A percentile compares a stretch with the other conserved stretches of the same genome.
Conservation (phyloP, 768 basidiomycete genomes). For the Hygrocybe coccinea region DNA sequence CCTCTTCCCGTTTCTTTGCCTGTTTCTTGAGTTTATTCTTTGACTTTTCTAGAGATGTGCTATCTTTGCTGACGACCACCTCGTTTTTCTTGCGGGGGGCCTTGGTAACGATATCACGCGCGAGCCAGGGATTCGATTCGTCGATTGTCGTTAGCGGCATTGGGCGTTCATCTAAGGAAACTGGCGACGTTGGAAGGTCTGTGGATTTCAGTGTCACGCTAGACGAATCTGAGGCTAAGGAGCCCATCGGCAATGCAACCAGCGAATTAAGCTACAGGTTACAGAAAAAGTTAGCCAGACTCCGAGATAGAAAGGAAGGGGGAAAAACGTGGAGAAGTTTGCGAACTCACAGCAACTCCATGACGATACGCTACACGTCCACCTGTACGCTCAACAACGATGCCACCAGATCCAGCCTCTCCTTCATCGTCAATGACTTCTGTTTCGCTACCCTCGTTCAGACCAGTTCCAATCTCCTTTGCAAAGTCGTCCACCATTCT, state of each 20-base stretch:
- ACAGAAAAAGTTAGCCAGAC: background rate
- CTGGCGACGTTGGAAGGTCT: constrained; percentile 40
- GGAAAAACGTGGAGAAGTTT: background rate
- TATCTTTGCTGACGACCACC: constrained; percentile 64
- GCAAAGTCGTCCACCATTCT: constrained; percentile 69
- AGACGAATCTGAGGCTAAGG: constrained; percentile 52
- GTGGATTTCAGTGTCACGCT: constrained; percentile 66
- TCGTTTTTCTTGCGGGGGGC: constrained; percentile 68
- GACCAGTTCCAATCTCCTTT: constrained; percentile 52
- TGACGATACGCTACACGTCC: constrained; percentile 65
- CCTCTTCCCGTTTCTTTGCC: constrained; percentile 50
- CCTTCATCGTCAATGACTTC: constrained; percentile 24
- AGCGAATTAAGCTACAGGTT: constrained; percentile 17
- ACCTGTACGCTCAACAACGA: constrained; percentile 53
- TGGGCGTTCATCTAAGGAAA: constrained; percentile 10
- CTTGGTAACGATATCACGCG: constrained; percentile 37
- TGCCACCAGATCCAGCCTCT: constrained; percentile 30
- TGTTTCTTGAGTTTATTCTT: constrained; percentile 72
- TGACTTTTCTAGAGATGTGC: constrained; percentile 55
- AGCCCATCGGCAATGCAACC: constrained; percentile 21
- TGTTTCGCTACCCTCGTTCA: constrained; percentile 25
- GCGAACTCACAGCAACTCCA: constrained; percentile 34
- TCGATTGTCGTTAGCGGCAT: constrained; percentile 14
- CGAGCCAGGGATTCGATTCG: constrained; percentile 79
- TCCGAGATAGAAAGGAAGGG: background rate